Evolutionary conservation across 192 early-diverging fungal genomes (phyloP).

Genomic region (Umbelopsis vinacea): DNA sequence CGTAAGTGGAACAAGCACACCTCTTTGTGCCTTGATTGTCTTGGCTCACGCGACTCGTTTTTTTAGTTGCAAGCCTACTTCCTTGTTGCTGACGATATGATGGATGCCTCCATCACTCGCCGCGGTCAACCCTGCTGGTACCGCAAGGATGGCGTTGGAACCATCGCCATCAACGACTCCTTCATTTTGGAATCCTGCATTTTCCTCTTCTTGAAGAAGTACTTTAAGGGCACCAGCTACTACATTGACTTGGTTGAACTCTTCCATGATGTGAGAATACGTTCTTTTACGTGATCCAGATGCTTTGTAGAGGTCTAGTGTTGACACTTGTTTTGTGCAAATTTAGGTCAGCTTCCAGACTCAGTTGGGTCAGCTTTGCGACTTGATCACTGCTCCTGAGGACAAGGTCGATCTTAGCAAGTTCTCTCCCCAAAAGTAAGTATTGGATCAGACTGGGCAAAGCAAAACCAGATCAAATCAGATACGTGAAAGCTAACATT

Average conservation of each 20-base stretch:
- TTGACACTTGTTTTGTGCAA: not conserved
- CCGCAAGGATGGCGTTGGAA: conserved; percentile 78
- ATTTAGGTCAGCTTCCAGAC: conserved; percentile 87
- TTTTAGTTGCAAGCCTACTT: conserved; percentile 95
- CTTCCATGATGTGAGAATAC: conserved; percentile 77
- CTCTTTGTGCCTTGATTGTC: not conserved
- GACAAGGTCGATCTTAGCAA: conserved; percentile 88
- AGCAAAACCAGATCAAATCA: not conserved
- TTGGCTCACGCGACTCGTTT: conserved; percentile 10
- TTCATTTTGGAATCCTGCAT: conserved; percentile 93
- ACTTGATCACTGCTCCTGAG: conserved; percentile 98
- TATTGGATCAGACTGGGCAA: not conserved
- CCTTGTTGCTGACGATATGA: conserved; percentile 98
- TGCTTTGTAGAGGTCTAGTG: not conserved
- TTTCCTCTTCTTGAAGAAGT: conserved; percentile 93
- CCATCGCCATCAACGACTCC: conserved; percentile 95
- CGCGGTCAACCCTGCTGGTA: conserved; percentile 99
- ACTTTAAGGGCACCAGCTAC: conserved; percentile 85
- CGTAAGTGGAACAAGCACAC: conserved; percentile 60
- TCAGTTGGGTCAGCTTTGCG: conserved; percentile 96
- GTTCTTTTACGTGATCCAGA: too few species aligned
- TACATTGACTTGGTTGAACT: conserved; percentile 94
- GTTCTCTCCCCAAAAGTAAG: conserved; percentile 90
- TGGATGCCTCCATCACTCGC: conserved; percentile 95
- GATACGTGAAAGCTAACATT: not conserved